Evolutionary conservation across 441 rosid species (phyloP).

Genomic region (Biscutella laevigata): DNA sequence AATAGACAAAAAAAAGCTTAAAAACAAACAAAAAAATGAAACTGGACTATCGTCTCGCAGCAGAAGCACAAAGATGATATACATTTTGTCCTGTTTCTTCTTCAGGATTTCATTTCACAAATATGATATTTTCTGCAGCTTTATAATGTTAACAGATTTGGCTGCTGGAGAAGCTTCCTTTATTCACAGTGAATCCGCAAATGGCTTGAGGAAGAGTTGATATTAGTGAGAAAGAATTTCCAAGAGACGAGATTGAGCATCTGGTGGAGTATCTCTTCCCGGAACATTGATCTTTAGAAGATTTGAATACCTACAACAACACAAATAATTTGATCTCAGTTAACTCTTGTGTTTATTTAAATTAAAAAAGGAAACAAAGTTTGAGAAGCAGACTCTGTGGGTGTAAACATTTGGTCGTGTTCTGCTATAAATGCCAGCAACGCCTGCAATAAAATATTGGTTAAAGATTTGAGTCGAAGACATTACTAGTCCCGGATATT

Average conservation of each 20-base stretch:
- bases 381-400: slow-evolving; percentile 64
- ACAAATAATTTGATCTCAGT: background rate
- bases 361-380: slow-evolving; percentile 3
- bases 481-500: too few relatives aligned
- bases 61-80: slow-evolving; percentile 13
- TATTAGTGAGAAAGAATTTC: slow-evolving; percentile 46
- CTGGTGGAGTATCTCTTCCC: slow-evolving; percentile 73
- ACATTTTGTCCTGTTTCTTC: slow-evolving; percentile 18
- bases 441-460: slow-evolving; percentile 48
- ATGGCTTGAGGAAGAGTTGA: slow-evolving; percentile 3
- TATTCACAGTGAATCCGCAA: slow-evolving; percentile 9
- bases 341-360: background rate
- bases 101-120: slow-evolving; percentile 12
- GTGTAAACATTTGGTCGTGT: slow-evolving; percentile 57
- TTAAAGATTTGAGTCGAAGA: background rate
- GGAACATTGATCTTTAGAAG: slow-evolving; percentile 67
- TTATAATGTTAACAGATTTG: background rate
- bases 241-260: slow-evolving; percentile 52
- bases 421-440: slow-evolving; percentile 81
- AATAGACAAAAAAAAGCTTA: background rate
- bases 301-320: slow-evolving; percentile 48
- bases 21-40: slow-evolving; percentile 1
- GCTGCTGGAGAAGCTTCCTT: slow-evolving; percentile 24
- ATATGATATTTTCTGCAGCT: slow-evolving; percentile 16
- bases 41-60: background rate